Conservation (phyloP, 306 rosid species). For the Canavalia gladiata region DNA sequence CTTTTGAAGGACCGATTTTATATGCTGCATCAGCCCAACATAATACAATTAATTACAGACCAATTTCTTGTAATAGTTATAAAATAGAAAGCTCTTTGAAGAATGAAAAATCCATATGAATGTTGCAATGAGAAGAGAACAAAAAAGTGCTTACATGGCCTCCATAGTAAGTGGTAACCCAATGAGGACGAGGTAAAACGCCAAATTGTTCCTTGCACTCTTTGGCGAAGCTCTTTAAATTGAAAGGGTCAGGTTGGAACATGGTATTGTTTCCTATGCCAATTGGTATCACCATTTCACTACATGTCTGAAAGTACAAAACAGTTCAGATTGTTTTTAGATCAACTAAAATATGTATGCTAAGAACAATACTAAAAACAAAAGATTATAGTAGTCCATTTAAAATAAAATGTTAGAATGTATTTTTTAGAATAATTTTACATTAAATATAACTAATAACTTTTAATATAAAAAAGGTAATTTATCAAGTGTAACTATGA, state of each 20-base stretch:
- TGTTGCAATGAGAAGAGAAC: not conserved
- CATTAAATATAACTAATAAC: too few species aligned
- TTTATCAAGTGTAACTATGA: too few species aligned
- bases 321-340: not conserved
- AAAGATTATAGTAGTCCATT: too few species aligned
- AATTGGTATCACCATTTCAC: constrained; percentile 54
- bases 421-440: too few species aligned
- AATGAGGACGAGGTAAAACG: constrained; percentile 70
- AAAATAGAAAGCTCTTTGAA: not conserved
- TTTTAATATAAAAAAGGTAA: too few species aligned
- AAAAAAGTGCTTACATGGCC: constrained; percentile 63
- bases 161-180: constrained; percentile 73
- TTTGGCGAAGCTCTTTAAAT: constrained; percentile 14
- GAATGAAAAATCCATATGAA: not conserved
- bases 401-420: too few species aligned
- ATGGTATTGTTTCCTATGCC: constrained; percentile 54
- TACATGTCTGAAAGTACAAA: constrained; percentile 54
- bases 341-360: not conserved
- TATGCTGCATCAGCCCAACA: constrained; percentile 54
- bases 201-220: constrained; percentile 53
- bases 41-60: not conserved
- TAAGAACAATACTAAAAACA: not conserved
- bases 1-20: constrained; percentile 57
- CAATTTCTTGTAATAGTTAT: not conserved
- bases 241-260: constrained; percentile 55